A percentile compares a stretch with the other conserved stretches of the same genome.
phyloP scores from a whole-genome alignment of 2,329 filamentous ascomycete species.

The Aspergillus spinulosporus region DNA sequence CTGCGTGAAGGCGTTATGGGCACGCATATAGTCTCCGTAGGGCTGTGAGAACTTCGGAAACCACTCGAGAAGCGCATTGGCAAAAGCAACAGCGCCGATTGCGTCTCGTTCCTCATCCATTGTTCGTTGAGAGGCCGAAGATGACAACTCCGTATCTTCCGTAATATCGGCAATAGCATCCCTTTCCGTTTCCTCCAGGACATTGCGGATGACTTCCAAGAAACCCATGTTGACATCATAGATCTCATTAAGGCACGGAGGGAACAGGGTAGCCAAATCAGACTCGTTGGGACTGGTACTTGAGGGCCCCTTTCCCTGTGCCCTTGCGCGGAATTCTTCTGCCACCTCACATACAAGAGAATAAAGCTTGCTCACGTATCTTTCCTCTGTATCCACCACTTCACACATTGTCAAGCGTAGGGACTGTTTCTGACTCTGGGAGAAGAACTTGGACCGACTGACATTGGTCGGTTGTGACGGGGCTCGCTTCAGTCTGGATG shows the following conservation, averaged over 20 bases:
- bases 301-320: constrained; percentile 56
- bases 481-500: constrained; percentile 77
- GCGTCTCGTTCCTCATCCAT: constrained; percentile 61
- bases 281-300: constrained; percentile 72
- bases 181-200: constrained; percentile 81
- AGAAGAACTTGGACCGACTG: constrained; percentile 75
- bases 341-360: constrained; percentile 81
- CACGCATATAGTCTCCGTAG: constrained; percentile 89
- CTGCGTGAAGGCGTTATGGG: constrained; percentile 82
- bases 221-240: constrained; percentile 80
- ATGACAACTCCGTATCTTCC: constrained; percentile 50
- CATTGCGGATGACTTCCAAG: constrained; percentile 69
- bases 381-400: constrained; percentile 87
- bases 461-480: constrained; percentile 82
- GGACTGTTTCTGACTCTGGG: constrained; percentile 77
- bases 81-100: constrained; percentile 75
- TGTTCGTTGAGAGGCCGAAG: constrained; percentile 48
- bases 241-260: constrained; percentile 75
- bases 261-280: constrained; percentile 76
- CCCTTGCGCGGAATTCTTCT: constrained; percentile 72
- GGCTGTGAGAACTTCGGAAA: constrained; percentile 89
- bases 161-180: constrained; percentile 77
- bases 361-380: constrained; percentile 85
- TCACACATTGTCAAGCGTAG: constrained; percentile 87
- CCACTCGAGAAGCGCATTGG: constrained; percentile 82